phyloP scores from a whole-genome alignment of 441 rosid species.

The Caryocar brasiliense region DNA sequence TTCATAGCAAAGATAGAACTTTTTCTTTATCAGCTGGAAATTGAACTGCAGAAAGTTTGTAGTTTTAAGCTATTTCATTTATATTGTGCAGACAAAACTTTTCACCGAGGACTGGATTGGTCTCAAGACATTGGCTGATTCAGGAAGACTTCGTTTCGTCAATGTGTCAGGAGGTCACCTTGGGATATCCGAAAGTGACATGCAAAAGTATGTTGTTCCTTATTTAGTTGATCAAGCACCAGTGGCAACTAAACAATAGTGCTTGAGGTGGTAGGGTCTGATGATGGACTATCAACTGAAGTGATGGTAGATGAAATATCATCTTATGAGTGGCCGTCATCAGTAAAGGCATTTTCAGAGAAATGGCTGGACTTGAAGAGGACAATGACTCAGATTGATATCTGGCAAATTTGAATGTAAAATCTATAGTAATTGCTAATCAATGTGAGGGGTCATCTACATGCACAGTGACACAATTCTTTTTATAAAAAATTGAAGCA shows the following conservation, averaged over 20 bases:
- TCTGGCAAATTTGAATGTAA: no score
- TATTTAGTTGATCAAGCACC: conserved; percentile 27
- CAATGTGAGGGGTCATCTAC: neutral
- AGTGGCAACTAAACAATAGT: neutral
- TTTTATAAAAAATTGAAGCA: no score
- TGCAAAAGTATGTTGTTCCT: conserved; percentile 44
- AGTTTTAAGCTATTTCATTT: neutral
- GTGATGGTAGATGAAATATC: conserved; percentile 18
- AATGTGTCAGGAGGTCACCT: conserved; percentile 55
- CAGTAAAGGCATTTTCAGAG: conserved; percentile 26
- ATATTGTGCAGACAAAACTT: conserved; percentile 43
- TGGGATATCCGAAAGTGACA: conserved; percentile 38
- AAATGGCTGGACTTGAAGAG: conserved; percentile 19
- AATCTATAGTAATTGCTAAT: neutral
- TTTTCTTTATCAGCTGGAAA: neutral
- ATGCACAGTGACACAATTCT: neutral
- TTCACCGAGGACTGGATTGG: conserved; percentile 73
- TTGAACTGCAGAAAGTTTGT: no score
- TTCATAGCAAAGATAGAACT: neutral
- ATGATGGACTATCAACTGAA: conserved; percentile 11
- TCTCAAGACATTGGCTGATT: conserved; percentile 38
- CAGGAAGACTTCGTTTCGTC: conserved; percentile 47
- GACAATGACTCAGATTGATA: conserved; percentile 4
- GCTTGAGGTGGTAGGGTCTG: neutral
- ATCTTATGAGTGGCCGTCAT: conserved; percentile 22